These are phyloP conservation scores for Chlorella sp. DNA, from an alignment of 139 green algal genomes.

Conservation along the genomic window DNA sequence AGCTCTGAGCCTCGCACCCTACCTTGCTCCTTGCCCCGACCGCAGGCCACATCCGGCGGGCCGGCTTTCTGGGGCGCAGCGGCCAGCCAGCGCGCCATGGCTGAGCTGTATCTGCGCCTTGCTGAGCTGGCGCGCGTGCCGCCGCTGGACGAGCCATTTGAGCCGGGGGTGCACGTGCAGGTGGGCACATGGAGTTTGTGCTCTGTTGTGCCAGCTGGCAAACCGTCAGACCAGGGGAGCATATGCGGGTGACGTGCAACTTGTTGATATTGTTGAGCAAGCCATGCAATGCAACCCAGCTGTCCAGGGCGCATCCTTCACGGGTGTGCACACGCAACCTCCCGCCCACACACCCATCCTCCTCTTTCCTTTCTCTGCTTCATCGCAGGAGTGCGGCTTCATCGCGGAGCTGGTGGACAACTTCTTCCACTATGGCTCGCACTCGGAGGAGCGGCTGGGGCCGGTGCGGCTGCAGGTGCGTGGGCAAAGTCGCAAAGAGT, in stretches of 20 bases:
- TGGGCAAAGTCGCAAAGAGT: too few species aligned
- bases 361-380: not conserved
- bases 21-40: not conserved
- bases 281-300: too few species aligned
- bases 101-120: not conserved
- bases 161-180: not conserved
- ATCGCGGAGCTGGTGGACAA: not conserved
- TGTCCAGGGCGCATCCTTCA: too few species aligned
- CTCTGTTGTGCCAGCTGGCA: too few species aligned
- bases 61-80: not conserved
- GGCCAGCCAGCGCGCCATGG: not conserved
- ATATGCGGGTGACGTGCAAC: too few species aligned
- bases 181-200: not conserved
- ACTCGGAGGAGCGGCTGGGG: not conserved
- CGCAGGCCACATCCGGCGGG: not conserved
- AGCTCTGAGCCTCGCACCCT: too few species aligned
- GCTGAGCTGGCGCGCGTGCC: constrained; percentile 3
- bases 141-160: not conserved
- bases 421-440: not conserved
- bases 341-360: not conserved
- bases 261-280: too few species aligned
- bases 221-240: too few species aligned
- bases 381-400: not conserved
- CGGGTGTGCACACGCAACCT: too few species aligned
- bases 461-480: not conserved